A percentile compares a stretch with the other conserved stretches of the same genome.
Conservation (phyloP, 306 rosid species). For the Lagenaria siceraria region DNA sequence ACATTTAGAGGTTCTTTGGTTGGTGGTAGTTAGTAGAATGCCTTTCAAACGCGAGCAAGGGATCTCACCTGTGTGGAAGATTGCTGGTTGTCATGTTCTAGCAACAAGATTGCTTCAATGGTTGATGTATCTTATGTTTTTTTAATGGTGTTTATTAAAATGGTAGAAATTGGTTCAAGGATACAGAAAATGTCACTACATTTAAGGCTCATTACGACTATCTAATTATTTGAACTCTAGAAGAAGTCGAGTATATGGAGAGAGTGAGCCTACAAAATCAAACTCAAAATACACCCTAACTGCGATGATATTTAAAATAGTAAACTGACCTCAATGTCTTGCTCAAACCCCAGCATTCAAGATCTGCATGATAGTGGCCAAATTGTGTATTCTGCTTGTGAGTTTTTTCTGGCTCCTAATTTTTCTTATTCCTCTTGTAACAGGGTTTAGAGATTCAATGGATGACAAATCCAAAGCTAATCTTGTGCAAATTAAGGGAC, state of each 20-base stretch:
- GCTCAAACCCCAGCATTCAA: background rate
- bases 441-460: slow-evolving; percentile 85
- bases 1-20: background rate
- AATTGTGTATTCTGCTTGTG: background rate
- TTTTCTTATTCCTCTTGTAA: slow-evolving; percentile 11
- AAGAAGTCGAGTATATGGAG: background rate
- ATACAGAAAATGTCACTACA: background rate
- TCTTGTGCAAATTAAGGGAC: slow-evolving; percentile 91
- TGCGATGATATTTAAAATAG: background rate
- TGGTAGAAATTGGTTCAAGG: background rate
- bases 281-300: background rate
- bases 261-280: background rate
- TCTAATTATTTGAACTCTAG: background rate
- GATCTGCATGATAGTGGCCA: background rate
- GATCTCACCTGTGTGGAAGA: background rate
- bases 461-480: slow-evolving; percentile 92
- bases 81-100: background rate
- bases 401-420: slow-evolving; percentile 15
- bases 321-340: background rate
- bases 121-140: background rate
- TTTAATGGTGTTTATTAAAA: background rate
- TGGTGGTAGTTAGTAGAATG: background rate
- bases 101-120: background rate
- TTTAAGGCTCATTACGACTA: background rate
- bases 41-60: background rate